phyloP scores from a whole-genome alignment of 1,284 basidiomycete genomes.

The Laetiporus sulphureus region DNA sequence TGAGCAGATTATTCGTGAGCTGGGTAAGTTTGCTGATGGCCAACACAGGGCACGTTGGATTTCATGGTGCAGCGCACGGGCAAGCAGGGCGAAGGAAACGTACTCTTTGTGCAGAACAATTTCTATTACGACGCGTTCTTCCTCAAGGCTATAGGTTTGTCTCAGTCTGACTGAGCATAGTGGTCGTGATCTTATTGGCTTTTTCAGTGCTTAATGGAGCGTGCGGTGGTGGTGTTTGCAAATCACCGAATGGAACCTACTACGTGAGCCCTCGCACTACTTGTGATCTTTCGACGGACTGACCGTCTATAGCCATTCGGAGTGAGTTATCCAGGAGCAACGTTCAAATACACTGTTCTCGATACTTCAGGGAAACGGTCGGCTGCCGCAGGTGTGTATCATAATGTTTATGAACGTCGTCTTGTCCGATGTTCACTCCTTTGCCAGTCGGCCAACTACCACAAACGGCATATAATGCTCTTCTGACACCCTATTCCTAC shows the following conservation, averaged over 20 bases:
- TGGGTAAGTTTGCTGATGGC: too few relatives aligned
- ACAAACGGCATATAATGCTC: conserved; percentile 85
- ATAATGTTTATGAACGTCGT: background rate
- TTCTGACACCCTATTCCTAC: conserved; percentile 90
- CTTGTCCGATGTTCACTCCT: conserved; percentile 4
- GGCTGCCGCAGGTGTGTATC: conserved; percentile 73
- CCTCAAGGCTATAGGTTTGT: conserved; percentile 85
- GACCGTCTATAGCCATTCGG: conserved; percentile 69
- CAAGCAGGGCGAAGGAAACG: conserved; percentile 49
- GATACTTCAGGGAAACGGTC: conserved; percentile 88
- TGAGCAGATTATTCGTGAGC: too few relatives aligned
- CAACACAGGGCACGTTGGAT: conserved; percentile 80
- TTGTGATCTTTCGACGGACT: background rate
- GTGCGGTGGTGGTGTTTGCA: conserved; percentile 78
- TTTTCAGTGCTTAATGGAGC: conserved; percentile 84
- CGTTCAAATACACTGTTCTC: conserved; percentile 95
- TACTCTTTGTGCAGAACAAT: conserved; percentile 93
- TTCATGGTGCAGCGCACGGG: conserved; percentile 86
- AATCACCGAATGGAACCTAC: conserved; percentile 52
- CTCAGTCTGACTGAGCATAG: too few relatives aligned
- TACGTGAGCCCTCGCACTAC: conserved; percentile 44
- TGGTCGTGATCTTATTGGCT: background rate
- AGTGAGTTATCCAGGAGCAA: conserved; percentile 89
- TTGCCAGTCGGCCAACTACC: conserved; percentile 81
- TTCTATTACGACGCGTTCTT: conserved; percentile 99